These are phyloP conservation scores for Nakaseomyces sp. DNA, from an alignment of 1,139 yeast species.

Conservation along the genomic window DNA sequence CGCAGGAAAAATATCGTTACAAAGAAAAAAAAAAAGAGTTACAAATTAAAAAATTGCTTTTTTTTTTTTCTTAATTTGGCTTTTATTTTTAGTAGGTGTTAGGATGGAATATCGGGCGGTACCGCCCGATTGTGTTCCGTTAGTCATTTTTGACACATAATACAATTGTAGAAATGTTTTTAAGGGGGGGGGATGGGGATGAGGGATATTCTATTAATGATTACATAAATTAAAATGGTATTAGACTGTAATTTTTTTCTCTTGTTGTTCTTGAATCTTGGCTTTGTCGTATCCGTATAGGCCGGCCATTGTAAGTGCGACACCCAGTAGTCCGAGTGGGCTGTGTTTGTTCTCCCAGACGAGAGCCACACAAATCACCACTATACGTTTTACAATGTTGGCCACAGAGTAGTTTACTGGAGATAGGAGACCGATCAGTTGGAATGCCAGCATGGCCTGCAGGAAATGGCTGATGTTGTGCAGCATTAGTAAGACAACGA, in stretches of 20 bases:
- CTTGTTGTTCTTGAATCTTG: conserved; percentile 3
- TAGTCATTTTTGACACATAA: not conserved
- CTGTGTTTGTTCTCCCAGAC: conserved; percentile 63
- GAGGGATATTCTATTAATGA: not conserved
- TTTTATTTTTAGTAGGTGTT: too few species aligned
- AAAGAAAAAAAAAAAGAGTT: too few species aligned
- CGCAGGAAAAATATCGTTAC: too few species aligned
- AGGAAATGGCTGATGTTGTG: conserved; percentile 78
- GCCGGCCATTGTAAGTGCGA: conserved; percentile 57
- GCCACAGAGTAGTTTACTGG: conserved; percentile 92
- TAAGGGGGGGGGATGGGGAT: too few species aligned
- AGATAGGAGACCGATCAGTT: conserved; percentile 71
- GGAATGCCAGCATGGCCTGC: conserved; percentile 84
- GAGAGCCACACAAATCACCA: conserved; percentile 73
- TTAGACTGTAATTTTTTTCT: not conserved
- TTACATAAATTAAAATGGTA: not conserved
- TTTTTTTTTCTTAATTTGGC: too few species aligned
- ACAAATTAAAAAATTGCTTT: not conserved
- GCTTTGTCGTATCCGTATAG: conserved; percentile 50
- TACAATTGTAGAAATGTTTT: too few species aligned
- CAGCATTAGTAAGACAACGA: conserved; percentile 35
- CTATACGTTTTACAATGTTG: conserved; percentile 75
- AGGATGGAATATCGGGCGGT: not conserved
- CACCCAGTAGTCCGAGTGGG: conserved; percentile 56
- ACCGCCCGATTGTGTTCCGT: not conserved